phyloP scores from a whole-genome alignment of 257 asterid species.

The Euphrasia confusa region DNA sequence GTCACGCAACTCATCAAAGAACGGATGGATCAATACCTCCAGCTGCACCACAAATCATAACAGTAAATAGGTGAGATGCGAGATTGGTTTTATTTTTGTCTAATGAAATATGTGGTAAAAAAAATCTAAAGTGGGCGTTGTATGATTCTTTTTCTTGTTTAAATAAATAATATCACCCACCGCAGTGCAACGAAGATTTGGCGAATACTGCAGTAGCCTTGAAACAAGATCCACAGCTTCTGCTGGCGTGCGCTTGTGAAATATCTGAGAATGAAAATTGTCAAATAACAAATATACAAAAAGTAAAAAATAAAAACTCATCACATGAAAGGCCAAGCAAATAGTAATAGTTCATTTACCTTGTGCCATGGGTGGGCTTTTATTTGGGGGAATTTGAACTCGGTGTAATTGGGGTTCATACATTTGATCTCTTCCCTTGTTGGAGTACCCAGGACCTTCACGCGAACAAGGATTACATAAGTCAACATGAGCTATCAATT shows the following conservation, averaged over 20 bases:
- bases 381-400: constrained; percentile 66
- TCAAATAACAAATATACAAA: background rate
- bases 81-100: no score
- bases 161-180: constrained; percentile 31
- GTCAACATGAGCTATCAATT: background rate
- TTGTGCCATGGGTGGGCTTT: constrained; percentile 87
- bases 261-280: constrained; percentile 36
- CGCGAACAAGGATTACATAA: constrained; percentile 5
- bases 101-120: no score
- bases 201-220: constrained; percentile 67
- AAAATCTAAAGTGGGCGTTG: no score
- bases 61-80: no score
- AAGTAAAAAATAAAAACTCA: background rate
- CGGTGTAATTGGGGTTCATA: constrained; percentile 76
- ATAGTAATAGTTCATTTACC: constrained; percentile 28
- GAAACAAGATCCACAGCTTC: constrained; percentile 77
- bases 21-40: constrained; percentile 62
- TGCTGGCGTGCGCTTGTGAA: constrained; percentile 68
- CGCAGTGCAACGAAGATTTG: constrained; percentile 62
- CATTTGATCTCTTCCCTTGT: constrained; percentile 79
- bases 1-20: constrained; percentile 66
- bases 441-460: constrained; percentile 71
- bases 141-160: background rate
- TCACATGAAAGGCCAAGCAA: background rate
- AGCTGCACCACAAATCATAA: constrained; percentile 36